These are phyloP conservation scores for Candida frijolesensis DNA, from an alignment of 1,139 yeast genomes.

Conservation along the genomic window DNA sequence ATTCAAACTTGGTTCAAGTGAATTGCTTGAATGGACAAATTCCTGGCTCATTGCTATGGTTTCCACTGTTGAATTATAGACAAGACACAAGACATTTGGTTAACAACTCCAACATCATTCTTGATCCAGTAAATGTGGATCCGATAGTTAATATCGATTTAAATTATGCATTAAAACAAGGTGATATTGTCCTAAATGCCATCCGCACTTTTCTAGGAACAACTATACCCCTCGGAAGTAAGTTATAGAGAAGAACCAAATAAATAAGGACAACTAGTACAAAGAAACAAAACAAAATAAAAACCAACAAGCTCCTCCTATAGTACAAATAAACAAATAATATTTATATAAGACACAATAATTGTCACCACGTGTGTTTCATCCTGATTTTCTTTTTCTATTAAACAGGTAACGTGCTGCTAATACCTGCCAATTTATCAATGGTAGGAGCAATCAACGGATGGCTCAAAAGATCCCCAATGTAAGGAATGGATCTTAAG, in stretches of 20 bases:
- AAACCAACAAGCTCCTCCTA: neutral
- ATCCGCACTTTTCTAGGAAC: conserved; percentile 12
- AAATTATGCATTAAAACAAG: conserved; percentile 16
- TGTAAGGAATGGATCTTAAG: conserved; percentile 80
- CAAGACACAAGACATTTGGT: neutral
- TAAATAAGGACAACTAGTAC: neutral
- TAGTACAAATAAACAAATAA: neutral
- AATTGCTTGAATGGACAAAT: conserved; percentile 2
- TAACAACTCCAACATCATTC: neutral
- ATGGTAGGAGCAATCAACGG: conserved; percentile 80
- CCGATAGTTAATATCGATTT: conserved; percentile 17
- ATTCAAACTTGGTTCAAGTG: conserved; percentile 5
- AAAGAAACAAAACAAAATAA: neutral
- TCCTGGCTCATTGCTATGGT: conserved; percentile 22
- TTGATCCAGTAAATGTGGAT: neutral
- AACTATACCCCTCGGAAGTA: conserved; percentile 8
- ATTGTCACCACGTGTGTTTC: neutral
- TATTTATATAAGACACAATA: neutral
- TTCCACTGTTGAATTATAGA: conserved; percentile 20
- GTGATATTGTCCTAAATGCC: conserved; percentile 17
- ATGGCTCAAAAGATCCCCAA: conserved; percentile 83
- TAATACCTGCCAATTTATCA: conserved; percentile 48
- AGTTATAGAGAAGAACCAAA: conserved; percentile 2
- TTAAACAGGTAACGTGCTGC: conserved; percentile 39
- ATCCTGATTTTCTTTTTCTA: neutral